These are phyloP conservation scores for Phaeophleospora eucalypticola DNA, from an alignment of 2,329 filamentous ascomycete species.

Conservation along the genomic window DNA sequence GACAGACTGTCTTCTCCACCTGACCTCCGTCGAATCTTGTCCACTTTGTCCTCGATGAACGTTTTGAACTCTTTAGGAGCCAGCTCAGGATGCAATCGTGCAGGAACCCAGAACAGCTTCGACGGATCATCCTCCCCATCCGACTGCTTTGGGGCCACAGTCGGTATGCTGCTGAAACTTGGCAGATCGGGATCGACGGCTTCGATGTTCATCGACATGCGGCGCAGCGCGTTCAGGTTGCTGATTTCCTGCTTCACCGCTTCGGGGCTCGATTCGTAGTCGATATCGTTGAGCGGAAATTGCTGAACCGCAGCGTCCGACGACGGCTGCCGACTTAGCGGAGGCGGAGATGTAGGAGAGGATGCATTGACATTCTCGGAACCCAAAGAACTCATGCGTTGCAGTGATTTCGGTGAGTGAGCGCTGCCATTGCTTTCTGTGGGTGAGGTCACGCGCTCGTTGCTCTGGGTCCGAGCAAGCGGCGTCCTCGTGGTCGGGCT, in stretches of 20 bases:
- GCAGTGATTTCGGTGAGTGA: constrained; percentile 19
- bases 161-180: constrained; percentile 62
- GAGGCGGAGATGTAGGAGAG: constrained; percentile 35
- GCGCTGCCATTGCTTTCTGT: constrained; percentile 10
- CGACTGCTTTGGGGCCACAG: constrained; percentile 62
- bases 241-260: constrained; percentile 89
- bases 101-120: constrained; percentile 90
- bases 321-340: constrained; percentile 34
- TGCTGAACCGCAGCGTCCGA: constrained; percentile 35
- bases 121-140: constrained; percentile 86
- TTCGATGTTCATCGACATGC: constrained; percentile 91
- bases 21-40: constrained; percentile 81
- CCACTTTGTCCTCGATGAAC: constrained; percentile 88
- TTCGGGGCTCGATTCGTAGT: constrained; percentile 84
- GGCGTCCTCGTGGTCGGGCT: constrained; percentile 10
- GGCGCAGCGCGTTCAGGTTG: constrained; percentile 82
- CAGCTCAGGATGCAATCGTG: constrained; percentile 86
- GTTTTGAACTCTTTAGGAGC: constrained; percentile 95
- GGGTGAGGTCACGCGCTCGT: constrained; percentile 26
- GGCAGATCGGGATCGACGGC: constrained; percentile 69
- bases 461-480: constrained; percentile 22
- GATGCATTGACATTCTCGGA: constrained; percentile 22
- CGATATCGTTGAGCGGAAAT: constrained; percentile 74
- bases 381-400: constrained; percentile 36
- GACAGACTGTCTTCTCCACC: constrained; percentile 62